Conservation (phyloP, 768 basidiomycete species). For the Galerina marginata region DNA sequence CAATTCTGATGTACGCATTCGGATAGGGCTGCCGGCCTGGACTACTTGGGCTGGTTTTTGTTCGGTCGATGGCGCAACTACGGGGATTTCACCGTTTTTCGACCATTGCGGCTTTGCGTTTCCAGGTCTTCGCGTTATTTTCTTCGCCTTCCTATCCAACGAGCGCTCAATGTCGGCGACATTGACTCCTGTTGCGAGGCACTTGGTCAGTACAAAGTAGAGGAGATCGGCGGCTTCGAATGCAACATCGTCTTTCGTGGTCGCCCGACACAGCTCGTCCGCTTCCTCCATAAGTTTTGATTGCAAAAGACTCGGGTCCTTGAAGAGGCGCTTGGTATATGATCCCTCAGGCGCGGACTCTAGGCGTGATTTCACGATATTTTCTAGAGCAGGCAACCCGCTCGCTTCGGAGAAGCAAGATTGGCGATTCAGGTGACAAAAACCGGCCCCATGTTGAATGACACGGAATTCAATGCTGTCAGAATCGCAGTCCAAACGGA, state of each 20-base stretch:
- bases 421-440: conserved; percentile 87
- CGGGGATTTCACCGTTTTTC: conserved; percentile 26
- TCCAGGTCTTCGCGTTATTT: conserved; percentile 85
- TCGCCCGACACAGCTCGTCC: conserved; percentile 89
- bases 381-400: conserved; percentile 85
- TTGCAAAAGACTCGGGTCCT: conserved; percentile 77
- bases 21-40: conserved; percentile 55
- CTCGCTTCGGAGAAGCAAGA: conserved; percentile 87
- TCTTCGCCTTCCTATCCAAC: conserved; percentile 84
- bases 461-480: conserved; percentile 94
- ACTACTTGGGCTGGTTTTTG: neutral
- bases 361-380: conserved; percentile 74
- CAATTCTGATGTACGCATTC: conserved; percentile 79
- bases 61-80: too few species aligned
- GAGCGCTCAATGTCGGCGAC: conserved; percentile 84
- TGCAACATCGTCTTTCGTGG: conserved; percentile 80
- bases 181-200: conserved; percentile 80
- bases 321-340: conserved; percentile 89
- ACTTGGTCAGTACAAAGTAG: conserved; percentile 90
- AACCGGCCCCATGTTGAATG: conserved; percentile 87
- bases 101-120: conserved; percentile 90
- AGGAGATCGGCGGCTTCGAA: conserved; percentile 96
- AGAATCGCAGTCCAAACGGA: conserved; percentile 89
- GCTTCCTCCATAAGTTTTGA: conserved; percentile 99
- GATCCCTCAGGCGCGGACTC: conserved; percentile 85